Conservation (phyloP, 176 grass and related monocot genomes). For the Hordeum marinum region DNA sequence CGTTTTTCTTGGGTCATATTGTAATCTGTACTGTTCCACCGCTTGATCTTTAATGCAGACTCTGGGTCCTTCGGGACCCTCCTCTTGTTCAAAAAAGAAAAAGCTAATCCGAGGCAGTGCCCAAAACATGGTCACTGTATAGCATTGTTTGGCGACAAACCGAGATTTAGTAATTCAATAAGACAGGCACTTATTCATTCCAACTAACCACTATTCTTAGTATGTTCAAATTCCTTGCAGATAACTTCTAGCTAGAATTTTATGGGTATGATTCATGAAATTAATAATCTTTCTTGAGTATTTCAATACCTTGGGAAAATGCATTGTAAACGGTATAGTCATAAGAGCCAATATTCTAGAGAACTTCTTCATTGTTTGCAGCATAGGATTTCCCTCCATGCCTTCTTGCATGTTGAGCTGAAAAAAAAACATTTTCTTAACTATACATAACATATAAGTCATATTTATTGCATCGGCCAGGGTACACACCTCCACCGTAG, state of each 20-base stretch:
- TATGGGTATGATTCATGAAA: constrained; percentile 1
- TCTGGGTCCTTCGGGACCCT: too few species aligned
- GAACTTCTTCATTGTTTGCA: constrained; percentile 62
- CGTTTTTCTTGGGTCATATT: too few species aligned
- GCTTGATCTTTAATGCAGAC: too few species aligned
- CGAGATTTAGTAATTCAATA: background rate
- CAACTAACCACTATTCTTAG: background rate
- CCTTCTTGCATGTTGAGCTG: constrained; percentile 96
- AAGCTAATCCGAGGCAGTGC: background rate
- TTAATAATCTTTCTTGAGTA: background rate
- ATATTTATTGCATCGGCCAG: background rate
- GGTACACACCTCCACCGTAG: constrained; percentile 66
- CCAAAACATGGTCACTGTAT: background rate
- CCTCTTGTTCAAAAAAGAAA: too few species aligned
- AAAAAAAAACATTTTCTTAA: constrained; percentile 17
- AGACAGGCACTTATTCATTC: background rate
- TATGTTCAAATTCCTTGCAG: background rate
- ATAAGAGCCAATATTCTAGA: constrained; percentile 65
- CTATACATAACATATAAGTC: background rate
- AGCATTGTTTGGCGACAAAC: background rate
- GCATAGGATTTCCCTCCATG: constrained; percentile 88
- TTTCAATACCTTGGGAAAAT: constrained; percentile 81
- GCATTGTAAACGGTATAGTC: constrained; percentile 61
- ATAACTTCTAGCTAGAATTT: background rate
- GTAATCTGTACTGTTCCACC: too few species aligned